Base-by-base conservation (phyloP, 2,329 filamentous ascomycete genomes). In the Botryotinia calthae region DNA sequence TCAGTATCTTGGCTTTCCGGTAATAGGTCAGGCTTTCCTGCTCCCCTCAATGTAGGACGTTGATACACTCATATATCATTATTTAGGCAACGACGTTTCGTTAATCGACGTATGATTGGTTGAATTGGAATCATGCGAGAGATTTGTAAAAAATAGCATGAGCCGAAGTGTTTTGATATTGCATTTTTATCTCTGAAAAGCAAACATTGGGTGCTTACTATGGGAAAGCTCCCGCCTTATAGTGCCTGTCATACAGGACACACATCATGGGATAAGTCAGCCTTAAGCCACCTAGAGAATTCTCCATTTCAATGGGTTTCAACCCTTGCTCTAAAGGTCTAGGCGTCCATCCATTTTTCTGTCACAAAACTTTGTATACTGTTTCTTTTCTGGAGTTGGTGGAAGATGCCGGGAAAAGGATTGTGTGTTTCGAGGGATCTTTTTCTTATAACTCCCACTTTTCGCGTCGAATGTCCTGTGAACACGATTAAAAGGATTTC, bases 41-140 rank as follows among this genome's bases (percentile, higher is more conserved):
- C 25, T 20, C 6, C 37, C 22, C 44, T 22, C 22, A n/a, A 34
- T 51, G 22, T 9, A 48, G 63, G 28, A 25, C 10, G 1, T 46
- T 31, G 37, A n/a, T 12, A 54, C 9, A 31, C 42, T 51, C 31
- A 25, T 9, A 31, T 66, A 28, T 42, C 25, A 68, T 72, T 51
- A 51, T 59, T 51, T 61, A 68, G 70, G 63, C 70, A 72, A 46
- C 70, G 54, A 68, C 20, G 8, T 67, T 68, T 31, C 34, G 25
- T 40, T 59, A 31, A 28, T 40, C 31, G n/a, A n/a, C n/a, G 20
- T 12, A 40, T 28, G 48, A 44, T 67, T 67, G 9, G 37, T 44
- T 18, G 4, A 22, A n/a, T 9, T 25, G 64, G 14, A 67, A 28
- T 25, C 18, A 67, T 56, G 31, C 54, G 9, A 25, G n/a, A 12